These are phyloP conservation scores for Kernera saxatilis DNA, from an alignment of 345 rosid species.

Conservation along the genomic window DNA sequence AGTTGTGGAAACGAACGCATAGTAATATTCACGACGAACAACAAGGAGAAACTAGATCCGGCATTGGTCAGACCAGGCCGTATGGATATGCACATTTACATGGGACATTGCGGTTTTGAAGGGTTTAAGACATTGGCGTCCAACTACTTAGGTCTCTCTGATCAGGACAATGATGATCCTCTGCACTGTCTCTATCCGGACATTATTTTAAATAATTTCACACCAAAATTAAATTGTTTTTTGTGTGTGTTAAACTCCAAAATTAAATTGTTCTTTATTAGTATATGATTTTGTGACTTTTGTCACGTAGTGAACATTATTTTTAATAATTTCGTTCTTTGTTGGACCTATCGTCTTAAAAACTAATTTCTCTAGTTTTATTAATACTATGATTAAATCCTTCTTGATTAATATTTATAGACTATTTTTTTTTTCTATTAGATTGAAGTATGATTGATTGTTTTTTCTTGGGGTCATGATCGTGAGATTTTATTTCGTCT, in stretches of 20 bases:
- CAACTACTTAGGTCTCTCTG: constrained; percentile 32
- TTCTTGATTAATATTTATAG: too few species aligned
- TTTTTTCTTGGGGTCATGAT: background rate
- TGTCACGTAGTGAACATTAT: too few species aligned
- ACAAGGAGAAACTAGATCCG: constrained; percentile 53
- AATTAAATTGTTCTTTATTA: too few species aligned
- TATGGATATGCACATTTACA: constrained; percentile 56
- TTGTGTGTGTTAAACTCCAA: too few species aligned
- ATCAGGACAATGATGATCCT: background rate
- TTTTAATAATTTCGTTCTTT: too few species aligned
- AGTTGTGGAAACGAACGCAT: constrained; percentile 52
- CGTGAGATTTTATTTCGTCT: background rate
- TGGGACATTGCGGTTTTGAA: constrained; percentile 43
- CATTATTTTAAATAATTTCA: too few species aligned
- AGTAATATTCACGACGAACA: constrained; percentile 58
- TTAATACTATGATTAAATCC: too few species aligned
- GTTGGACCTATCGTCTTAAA: too few species aligned
- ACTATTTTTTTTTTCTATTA: background rate
- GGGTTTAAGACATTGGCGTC: constrained; percentile 42
- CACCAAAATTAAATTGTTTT: too few species aligned
- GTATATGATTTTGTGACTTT: too few species aligned
- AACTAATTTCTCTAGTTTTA: too few species aligned
- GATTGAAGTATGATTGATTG: background rate
- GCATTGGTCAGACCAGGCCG: constrained; percentile 53
- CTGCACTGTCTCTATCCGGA: background rate